Percentiles rank a stretch among this genome's conserved stretches.
Evolutionary conservation across 2,329 filamentous ascomycete species (phyloP).

Genomic region (Calonectria hawksworthii): DNA sequence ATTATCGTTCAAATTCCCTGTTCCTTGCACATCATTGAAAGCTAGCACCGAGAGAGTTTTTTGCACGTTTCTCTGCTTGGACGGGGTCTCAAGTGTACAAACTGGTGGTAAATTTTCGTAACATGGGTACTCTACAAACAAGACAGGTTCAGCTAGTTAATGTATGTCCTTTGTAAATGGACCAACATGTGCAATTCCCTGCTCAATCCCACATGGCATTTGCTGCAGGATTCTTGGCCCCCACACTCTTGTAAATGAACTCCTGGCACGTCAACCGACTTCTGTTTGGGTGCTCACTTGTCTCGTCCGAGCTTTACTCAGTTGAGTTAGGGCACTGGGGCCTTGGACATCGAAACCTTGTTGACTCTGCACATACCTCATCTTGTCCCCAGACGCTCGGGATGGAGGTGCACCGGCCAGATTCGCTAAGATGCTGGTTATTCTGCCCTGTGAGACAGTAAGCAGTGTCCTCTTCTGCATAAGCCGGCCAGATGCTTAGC

Average conservation of each 20-base stretch:
- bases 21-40: constrained; percentile 15
- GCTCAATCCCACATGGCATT: constrained; percentile 15
- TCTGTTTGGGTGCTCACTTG: background rate
- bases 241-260: constrained; percentile 20
- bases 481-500: background rate
- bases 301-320: constrained; percentile 5
- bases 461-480: background rate
- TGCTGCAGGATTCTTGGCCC: constrained; percentile 20
- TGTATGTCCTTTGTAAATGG: background rate
- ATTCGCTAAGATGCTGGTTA: background rate
- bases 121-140: background rate
- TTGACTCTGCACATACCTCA: background rate
- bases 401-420: background rate
- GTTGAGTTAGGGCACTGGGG: constrained; percentile 8
- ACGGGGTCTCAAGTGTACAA: background rate
- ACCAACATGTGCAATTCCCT: background rate
- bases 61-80: constrained; percentile 9
- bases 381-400: background rate
- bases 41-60: background rate
- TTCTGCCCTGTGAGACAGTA: background rate
- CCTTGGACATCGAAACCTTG: constrained; percentile 1
- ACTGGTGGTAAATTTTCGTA: background rate
- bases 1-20: background rate
- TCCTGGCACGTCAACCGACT: constrained; percentile 9
- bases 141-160: background rate